Conservation (phyloP, 768 basidiomycete genomes). For the Dentipellis fragilis region DNA sequence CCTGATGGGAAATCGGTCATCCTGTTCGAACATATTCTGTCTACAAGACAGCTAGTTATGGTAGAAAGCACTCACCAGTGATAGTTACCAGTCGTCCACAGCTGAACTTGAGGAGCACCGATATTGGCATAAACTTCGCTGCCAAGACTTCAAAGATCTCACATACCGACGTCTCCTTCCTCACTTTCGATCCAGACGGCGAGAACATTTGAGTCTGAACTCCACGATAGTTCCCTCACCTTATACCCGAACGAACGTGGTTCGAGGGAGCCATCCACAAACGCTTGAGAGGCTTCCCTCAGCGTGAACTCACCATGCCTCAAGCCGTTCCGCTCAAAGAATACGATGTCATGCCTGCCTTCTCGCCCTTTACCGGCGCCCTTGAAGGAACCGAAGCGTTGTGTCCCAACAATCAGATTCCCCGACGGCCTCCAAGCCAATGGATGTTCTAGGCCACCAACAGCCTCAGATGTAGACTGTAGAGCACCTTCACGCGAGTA, state of each 20-base stretch:
- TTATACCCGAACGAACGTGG: slow-evolving; percentile 52
- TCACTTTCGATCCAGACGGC: slow-evolving; percentile 75
- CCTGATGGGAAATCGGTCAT: slow-evolving; percentile 29
- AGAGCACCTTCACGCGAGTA: slow-evolving; percentile 67
- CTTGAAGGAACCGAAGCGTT: slow-evolving; percentile 65
- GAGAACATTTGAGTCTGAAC: slow-evolving; percentile 76
- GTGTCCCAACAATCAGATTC: slow-evolving; percentile 71
- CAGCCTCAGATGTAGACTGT: slow-evolving; percentile 77
- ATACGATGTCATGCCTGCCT: slow-evolving; percentile 76
- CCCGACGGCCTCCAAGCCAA: slow-evolving; percentile 86
- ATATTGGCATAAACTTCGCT: slow-evolving; percentile 2
- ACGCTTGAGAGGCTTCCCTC: slow-evolving; percentile 23
- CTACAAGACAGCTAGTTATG: not conserved
- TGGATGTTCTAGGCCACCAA: slow-evolving; percentile 72
- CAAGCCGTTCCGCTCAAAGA: slow-evolving; percentile 93
- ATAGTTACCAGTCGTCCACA: slow-evolving; percentile 93
- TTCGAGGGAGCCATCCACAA: slow-evolving; percentile 16
- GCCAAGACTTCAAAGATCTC: not conserved
- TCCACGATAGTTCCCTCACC: slow-evolving; percentile 77
- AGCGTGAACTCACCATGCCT: slow-evolving; percentile 84
- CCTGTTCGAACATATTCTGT: not conserved
- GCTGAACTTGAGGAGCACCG: slow-evolving; percentile 51
- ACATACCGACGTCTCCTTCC: slow-evolving; percentile 61
- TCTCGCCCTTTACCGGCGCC: slow-evolving; percentile 58
- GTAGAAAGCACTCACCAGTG: slow-evolving; percentile 52